Conservation (phyloP, 345 rosid species). For the Corchorus olitorius region DNA sequence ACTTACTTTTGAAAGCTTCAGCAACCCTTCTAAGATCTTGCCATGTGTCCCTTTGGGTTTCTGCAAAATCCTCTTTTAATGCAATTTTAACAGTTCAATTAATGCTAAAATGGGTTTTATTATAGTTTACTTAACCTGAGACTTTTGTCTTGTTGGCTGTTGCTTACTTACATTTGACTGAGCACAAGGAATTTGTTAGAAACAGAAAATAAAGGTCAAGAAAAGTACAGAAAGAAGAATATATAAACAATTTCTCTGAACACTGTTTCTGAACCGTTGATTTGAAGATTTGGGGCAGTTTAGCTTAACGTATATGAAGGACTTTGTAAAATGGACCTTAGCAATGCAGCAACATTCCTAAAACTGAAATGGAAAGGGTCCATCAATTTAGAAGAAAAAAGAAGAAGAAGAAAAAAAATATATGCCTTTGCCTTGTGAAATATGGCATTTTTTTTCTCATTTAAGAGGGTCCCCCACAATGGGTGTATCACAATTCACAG, state of each 20-base stretch:
- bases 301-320: slow-evolving; percentile 14
- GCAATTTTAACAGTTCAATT: neutral
- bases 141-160: slow-evolving; percentile 15
- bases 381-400: neutral
- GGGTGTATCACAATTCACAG: slow-evolving; percentile 4
- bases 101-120: neutral
- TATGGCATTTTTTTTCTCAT: neutral
- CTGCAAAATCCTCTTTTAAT: neutral
- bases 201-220: neutral
- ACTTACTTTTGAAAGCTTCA: neutral
- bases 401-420: neutral
- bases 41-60: neutral
- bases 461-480: neutral
- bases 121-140: neutral
- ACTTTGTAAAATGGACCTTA: neutral
- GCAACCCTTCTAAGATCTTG: neutral
- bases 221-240: slow-evolving; percentile 8
- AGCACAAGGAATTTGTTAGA: neutral
- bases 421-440: neutral
- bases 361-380: neutral
- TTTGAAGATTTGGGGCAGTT: neutral
- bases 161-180: slow-evolving; percentile 10
- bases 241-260: neutral
- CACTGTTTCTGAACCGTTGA: slow-evolving; percentile 25
- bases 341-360: neutral